phyloP scores from a whole-genome alignment of 371 early-diverging fungal species.

The Mortierella sp. region DNA sequence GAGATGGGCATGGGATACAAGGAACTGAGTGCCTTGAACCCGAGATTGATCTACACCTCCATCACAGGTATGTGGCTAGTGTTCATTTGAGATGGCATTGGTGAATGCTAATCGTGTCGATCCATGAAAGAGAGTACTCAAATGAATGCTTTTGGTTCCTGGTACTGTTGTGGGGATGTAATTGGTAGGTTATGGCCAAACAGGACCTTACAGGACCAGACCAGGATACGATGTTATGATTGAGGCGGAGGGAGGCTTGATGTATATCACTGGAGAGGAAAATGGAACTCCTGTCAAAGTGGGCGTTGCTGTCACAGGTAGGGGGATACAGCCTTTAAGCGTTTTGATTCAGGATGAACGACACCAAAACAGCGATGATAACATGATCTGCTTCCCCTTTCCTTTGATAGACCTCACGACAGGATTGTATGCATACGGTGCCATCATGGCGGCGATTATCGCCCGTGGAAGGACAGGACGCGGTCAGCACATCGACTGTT shows the following conservation, averaged over 20 bases:
- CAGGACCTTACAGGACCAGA: conserved; percentile 82
- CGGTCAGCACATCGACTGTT: conserved; percentile 89
- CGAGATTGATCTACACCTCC: conserved; percentile 87
- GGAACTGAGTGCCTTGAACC: conserved; percentile 73
- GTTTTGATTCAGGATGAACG: too few relatives aligned
- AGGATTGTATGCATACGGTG: conserved; percentile 90
- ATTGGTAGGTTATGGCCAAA: conserved; percentile 75
- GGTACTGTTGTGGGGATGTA: not conserved
- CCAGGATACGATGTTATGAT: conserved; percentile 96
- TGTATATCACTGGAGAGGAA: conserved; percentile 94
- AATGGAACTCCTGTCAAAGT: conserved; percentile 90
- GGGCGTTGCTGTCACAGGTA: conserved; percentile 95
- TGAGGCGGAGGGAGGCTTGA: conserved; percentile 91
- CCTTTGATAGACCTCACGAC: conserved; percentile 69
- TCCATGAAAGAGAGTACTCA: too few relatives aligned
- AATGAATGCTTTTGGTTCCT: too few relatives aligned
- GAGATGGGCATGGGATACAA: conserved; percentile 83
- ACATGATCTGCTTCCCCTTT: not conserved
- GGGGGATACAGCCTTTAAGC: conserved; percentile 4
- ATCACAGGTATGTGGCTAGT: conserved; percentile 67
- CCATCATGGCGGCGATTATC: conserved; percentile 88
- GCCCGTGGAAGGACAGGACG: conserved; percentile 71
- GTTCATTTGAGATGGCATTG: not conserved
- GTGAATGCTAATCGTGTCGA: too few relatives aligned
- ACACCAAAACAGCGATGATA: too few relatives aligned